These are phyloP conservation scores for Phaeoacremonium minimum DNA, from an alignment of 2,329 filamentous ascomycete species.

Conservation along the genomic window DNA sequence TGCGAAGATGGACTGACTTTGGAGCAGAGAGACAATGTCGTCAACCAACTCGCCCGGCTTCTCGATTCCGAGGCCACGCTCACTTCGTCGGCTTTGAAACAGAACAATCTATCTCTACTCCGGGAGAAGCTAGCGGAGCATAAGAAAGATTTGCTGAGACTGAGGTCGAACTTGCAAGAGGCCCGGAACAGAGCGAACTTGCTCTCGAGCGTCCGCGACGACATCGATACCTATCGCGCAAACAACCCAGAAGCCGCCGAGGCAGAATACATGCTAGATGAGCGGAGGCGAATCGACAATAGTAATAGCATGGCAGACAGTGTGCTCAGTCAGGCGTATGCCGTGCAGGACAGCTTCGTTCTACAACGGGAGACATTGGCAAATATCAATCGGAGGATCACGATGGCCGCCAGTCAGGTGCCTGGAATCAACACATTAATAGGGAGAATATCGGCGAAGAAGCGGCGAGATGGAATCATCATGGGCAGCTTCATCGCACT, in stretches of 20 bases:
- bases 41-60: constrained; percentile 78
- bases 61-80: constrained; percentile 89
- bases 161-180: constrained; percentile 69
- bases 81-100: constrained; percentile 89
- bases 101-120: constrained; percentile 89
- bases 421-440: constrained; percentile 92
- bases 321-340: constrained; percentile 92
- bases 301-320: constrained; percentile 86
- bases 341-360: constrained; percentile 87
- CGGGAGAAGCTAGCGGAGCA: constrained; percentile 87
- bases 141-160: constrained; percentile 72
- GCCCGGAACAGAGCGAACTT: constrained; percentile 86
- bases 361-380: constrained; percentile 83
- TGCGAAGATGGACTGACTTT: too few species aligned
- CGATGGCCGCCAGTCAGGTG: constrained; percentile 81
- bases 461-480: constrained; percentile 91
- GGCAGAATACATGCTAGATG: constrained; percentile 95
- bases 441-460: constrained; percentile 87
- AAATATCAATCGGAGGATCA: constrained; percentile 88
- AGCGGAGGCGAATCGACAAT: constrained; percentile 80
- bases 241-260: constrained; percentile 79
- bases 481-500: constrained; percentile 87
- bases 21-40: constrained; percentile 79
- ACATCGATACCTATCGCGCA: constrained; percentile 85
- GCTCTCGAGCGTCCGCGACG: constrained; percentile 82